These are phyloP conservation scores for Ramaria sp. DNA, from an alignment of 768 basidiomycete species.

Conservation along the genomic window DNA sequence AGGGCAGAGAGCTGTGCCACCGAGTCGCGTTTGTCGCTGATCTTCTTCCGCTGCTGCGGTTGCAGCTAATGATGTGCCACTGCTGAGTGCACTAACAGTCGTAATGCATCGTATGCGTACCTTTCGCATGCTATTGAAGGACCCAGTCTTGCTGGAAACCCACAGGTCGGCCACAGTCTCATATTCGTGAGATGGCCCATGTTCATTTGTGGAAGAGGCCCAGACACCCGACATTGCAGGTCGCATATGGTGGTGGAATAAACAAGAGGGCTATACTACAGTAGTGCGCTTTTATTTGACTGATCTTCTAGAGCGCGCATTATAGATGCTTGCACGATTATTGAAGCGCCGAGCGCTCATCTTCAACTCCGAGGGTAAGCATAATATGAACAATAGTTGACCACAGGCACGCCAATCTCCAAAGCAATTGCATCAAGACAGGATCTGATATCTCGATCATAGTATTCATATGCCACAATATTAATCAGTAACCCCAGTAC, in stretches of 20 bases:
- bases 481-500: not conserved
- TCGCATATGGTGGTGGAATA: no score
- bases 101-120: conserved; percentile 24
- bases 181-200: not conserved
- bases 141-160: conserved; percentile 3
- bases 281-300: no score
- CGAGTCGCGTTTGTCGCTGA: conserved; percentile 41
- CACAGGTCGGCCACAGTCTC: conserved; percentile 7
- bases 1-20: conserved; percentile 1
- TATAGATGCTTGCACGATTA: no score
- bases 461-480: not conserved
- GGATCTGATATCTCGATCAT: no score
- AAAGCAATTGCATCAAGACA: no score
- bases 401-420: no score
- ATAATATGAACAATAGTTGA: no score
- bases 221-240: conserved; percentile 5
- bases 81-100: not conserved
- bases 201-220: not conserved
- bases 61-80: conserved; percentile 1
- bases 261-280: no score
- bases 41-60: conserved; percentile 6
- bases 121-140: conserved; percentile 36
- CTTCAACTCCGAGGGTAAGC: no score
- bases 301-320: no score
- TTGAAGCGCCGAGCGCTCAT: no score